Evolutionary conservation across 495 filamentous ascomycete species (phyloP).

Genomic region (Aspergillus egyptiacus): DNA sequence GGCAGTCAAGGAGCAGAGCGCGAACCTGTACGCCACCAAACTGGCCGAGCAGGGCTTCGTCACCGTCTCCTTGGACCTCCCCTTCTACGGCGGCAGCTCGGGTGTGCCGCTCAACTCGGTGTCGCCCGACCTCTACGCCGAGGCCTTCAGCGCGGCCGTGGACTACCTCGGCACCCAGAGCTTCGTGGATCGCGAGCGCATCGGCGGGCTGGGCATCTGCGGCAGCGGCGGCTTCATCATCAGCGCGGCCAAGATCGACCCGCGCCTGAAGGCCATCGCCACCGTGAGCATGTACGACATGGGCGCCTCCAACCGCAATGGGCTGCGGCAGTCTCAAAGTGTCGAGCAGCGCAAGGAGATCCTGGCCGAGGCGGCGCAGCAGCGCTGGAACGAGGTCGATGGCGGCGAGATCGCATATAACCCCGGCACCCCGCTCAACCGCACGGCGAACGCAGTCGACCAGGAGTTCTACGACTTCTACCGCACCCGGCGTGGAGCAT

Average conservation of each 20-base stretch:
- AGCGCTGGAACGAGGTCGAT: conserved; percentile 23
- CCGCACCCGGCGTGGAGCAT: conserved; percentile 21
- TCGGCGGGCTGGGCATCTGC: conserved; percentile 40
- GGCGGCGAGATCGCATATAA: conserved; percentile 17
- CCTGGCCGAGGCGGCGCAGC: conserved; percentile 16
- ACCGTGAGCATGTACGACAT: conserved; percentile 31
- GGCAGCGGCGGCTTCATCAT: conserved; percentile 32
- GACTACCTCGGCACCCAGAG: conserved; percentile 28
- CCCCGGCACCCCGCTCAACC: conserved; percentile 11
- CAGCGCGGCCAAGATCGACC: conserved; percentile 37
- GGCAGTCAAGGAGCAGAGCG: conserved; percentile 39
- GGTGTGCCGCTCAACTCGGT: conserved; percentile 34
- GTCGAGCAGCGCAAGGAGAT: conserved; percentile 13
- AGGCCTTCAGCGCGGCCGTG: conserved; percentile 37
- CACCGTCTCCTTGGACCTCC: conserved; percentile 29
- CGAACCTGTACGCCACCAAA: conserved; percentile 29
- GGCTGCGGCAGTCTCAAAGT: conserved; percentile 16
- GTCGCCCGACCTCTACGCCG: conserved; percentile 30
- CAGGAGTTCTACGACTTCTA: conserved; percentile 27
- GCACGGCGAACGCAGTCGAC: conserved; percentile 16
- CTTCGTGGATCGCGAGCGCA: conserved; percentile 30
- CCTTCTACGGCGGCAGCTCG: conserved; percentile 31
- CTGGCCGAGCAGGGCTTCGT: conserved; percentile 36
- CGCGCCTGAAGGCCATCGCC: conserved; percentile 34
- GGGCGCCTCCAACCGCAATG: conserved; percentile 20